Base-by-base conservation (phyloP, 179 eudicot genomes). In the Silene coronaria region DNA sequence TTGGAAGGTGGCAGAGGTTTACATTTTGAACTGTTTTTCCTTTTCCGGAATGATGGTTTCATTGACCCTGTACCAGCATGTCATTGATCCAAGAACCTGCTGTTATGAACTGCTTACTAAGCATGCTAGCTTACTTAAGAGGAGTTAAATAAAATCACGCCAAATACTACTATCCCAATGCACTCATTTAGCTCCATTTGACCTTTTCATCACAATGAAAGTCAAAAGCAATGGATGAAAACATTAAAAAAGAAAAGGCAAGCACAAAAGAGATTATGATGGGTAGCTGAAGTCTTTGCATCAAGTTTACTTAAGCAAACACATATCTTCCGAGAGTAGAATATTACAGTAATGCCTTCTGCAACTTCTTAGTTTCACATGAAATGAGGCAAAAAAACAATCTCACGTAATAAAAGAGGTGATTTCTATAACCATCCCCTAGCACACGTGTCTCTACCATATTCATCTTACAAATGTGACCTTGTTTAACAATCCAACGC, bases 1-100 rank as follows among this genome's bases (percentile, higher is more conserved):
- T 94, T 94, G 8, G 98, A 94, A 75, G 98, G 98, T 8, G 98
- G 97, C 75, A 94, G 87, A 24, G 96, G 97, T 75, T 90, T 92
- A 82, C 91, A 88, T 79, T 89, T 89, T 38, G 87, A 76, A 71
- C 62, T 87, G 76, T 58, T 87, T 80, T 88, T 93, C 88, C 86
- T 88, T 85, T 89, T 87, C 79, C 81, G 87, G 71, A 85, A 75
- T 76, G 85, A 72, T 6, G 92, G 88, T 79, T 92, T 92, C 80
- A 93, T 76, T 69, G 96, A 85, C 80, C 98, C 97, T 93, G 98
- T 88, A 93, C 78, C 90, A 89, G 89, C 87, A 93, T 87, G 81
- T 90, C 91, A 91, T 85, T 78, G 85, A 88, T 84, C 92, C 90
- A 89, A 87, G 85, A 88, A 86, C 92, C 92, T 89, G 94, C 82